phyloP scores from a whole-genome alignment of 257 asterid genomes.

The Petunia secreta region DNA sequence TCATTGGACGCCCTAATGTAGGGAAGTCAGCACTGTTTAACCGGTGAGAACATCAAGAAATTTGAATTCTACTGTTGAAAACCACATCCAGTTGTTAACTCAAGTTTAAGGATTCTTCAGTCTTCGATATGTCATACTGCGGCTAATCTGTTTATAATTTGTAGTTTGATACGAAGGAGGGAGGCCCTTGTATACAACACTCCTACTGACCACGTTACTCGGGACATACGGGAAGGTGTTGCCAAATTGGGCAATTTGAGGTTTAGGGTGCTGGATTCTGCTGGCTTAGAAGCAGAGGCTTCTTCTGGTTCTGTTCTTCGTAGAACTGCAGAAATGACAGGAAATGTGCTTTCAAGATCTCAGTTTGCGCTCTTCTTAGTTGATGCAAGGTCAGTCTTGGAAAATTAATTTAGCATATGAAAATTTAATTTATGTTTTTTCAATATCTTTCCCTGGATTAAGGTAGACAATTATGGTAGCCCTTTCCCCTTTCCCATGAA shows the following conservation, averaged over 20 bases:
- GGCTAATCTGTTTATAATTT: conserved; percentile 33
- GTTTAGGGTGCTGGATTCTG: conserved; percentile 91
- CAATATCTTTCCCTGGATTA: neutral
- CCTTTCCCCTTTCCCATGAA: neutral
- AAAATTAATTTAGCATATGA: conserved; percentile 21
- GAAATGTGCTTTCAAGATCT: conserved; percentile 68
- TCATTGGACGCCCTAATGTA: conserved; percentile 95
- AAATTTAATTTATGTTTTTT: neutral
- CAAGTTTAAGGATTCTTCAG: neutral
- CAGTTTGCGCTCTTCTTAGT: conserved; percentile 72
- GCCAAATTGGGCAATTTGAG: conserved; percentile 90
- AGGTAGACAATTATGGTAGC: neutral
- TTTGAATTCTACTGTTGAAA: conserved; percentile 17
- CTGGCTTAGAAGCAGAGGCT: conserved; percentile 98
- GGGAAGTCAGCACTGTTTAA: conserved; percentile 94
- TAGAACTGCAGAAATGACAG: conserved; percentile 93
- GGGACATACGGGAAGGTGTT: conserved; percentile 93
- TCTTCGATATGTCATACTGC: conserved; percentile 24
- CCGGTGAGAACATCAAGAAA: conserved; percentile 57
- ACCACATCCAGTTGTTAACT: conserved; percentile 7
- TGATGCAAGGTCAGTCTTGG: conserved; percentile 67
- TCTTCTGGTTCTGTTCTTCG: conserved; percentile 95
- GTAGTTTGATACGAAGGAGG: conserved; percentile 91
- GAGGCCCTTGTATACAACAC: conserved; percentile 98
- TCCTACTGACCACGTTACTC: conserved; percentile 92